Percentiles rank a stretch among this genome's conserved stretches.
Evolutionary conservation across 805 yeast genomes (phyloP).

Genomic region (Tetrapisispora fleetii): DNA sequence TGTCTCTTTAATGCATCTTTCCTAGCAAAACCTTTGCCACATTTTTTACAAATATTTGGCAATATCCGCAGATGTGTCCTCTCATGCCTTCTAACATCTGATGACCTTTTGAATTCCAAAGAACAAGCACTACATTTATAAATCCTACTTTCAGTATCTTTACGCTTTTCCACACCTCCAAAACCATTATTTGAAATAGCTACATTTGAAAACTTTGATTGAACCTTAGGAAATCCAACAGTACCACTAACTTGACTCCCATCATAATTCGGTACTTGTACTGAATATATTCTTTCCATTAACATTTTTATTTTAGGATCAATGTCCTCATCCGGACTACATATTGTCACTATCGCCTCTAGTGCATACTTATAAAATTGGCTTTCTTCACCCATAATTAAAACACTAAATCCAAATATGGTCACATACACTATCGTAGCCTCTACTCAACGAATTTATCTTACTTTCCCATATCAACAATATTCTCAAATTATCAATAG

Average conservation of each 20-base stretch:
- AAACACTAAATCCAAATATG: not conserved
- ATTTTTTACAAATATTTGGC: constrained; percentile 62
- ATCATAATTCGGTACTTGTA: not conserved
- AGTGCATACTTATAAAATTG: constrained; percentile 19
- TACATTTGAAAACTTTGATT: not conserved
- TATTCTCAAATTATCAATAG: no score
- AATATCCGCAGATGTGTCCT: constrained; percentile 59
- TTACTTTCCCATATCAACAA: no score
- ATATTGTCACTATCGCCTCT: constrained; percentile 17
- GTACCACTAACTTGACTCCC: not conserved
- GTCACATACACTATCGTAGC: no score
- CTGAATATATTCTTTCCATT: constrained; percentile 5
- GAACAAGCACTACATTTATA: constrained; percentile 50
- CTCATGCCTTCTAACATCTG: constrained; percentile 65
- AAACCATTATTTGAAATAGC: not conserved
- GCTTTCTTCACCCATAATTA: constrained; percentile 12
- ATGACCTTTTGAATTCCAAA: constrained; percentile 53
- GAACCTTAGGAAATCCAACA: not conserved
- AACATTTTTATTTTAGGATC: constrained; percentile 15
- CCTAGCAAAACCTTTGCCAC: constrained; percentile 76
- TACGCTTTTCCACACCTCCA: not conserved
- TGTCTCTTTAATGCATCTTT: constrained; percentile 75
- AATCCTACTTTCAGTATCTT: constrained; percentile 26
- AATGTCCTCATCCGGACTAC: constrained; percentile 8
- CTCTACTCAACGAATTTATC: no score